A percentile compares a stretch with the other conserved stretches of the same genome.
These are phyloP conservation scores for Marchantia polymorpha DNA, from an alignment of 225 moss, liverwort and hornwort genomes.

Conservation along the genomic window DNA sequence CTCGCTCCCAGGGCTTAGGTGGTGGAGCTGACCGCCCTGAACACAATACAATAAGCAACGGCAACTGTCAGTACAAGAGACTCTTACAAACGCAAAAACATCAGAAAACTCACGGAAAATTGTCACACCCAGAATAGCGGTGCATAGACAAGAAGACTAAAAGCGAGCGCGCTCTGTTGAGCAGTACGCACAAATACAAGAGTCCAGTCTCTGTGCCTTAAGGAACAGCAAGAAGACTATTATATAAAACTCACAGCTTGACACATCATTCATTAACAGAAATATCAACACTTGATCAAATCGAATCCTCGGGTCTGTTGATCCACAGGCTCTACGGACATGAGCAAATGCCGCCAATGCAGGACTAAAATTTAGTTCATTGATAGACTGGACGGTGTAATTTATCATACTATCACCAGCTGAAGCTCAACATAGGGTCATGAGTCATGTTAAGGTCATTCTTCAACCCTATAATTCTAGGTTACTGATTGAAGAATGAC, in stretches of 20 bases:
- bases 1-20: constrained; percentile 91
- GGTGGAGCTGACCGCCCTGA: constrained; percentile 79
- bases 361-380: neutral
- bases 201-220: neutral
- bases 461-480: too few relatives aligned
- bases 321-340: neutral
- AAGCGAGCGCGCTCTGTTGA: too few relatives aligned
- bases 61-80: neutral
- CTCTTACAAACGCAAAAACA: neutral
- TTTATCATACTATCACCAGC: too few relatives aligned
- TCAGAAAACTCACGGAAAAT: neutral
- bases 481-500: too few relatives aligned
- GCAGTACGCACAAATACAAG: neutral
- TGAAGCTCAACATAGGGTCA: too few relatives aligned
- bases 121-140: neutral
- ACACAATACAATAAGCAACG: neutral
- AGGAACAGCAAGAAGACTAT: neutral
- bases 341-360: neutral
- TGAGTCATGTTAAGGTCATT: too few relatives aligned
- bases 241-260: neutral
- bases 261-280: neutral
- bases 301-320: neutral
- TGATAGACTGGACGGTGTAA: too few relatives aligned
- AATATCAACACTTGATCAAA: neutral
- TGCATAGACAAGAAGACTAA: too few relatives aligned